A percentile compares a stretch with the other conserved stretches of the same genome.
phyloP scores from a whole-genome alignment of 1,284 basidiomycete genomes.

The Schizopora paradoxa region DNA sequence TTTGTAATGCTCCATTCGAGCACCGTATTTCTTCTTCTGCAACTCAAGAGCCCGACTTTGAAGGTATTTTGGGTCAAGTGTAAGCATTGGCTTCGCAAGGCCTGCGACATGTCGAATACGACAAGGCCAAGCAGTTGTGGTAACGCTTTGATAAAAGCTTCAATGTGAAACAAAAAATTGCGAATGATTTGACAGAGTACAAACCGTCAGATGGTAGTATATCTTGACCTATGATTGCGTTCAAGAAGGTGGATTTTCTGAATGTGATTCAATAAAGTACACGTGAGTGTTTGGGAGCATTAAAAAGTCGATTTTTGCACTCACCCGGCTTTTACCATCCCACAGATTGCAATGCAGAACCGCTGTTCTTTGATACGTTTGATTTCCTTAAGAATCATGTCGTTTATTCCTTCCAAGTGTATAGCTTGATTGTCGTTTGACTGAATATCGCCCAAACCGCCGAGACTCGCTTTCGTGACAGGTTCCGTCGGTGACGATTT shows the following conservation, averaged over 20 bases:
- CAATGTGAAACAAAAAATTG: no score
- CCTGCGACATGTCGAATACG: neutral
- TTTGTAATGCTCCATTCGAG: neutral
- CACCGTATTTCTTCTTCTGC: neutral
- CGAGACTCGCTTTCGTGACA: neutral
- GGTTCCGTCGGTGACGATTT: neutral
- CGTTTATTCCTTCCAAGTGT: neutral
- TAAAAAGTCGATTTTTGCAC: neutral
- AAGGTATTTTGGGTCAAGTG: neutral
- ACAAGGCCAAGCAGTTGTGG: neutral
- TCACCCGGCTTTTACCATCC: neutral
- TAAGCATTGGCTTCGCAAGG: neutral
- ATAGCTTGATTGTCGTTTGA: neutral
- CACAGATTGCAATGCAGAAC: neutral
- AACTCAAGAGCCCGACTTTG: neutral
- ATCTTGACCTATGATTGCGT: neutral
- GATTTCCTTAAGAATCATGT: neutral
- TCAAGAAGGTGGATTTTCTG: neutral
- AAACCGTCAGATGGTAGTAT: neutral
- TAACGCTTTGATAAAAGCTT: neutral
- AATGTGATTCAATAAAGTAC: neutral
- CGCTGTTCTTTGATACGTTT: neutral
- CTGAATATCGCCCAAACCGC: no score
- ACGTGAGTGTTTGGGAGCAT: neutral
- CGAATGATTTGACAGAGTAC: neutral